Evolutionary conservation across 768 basidiomycete species (phyloP).

Genomic region (Trametes punicea): DNA sequence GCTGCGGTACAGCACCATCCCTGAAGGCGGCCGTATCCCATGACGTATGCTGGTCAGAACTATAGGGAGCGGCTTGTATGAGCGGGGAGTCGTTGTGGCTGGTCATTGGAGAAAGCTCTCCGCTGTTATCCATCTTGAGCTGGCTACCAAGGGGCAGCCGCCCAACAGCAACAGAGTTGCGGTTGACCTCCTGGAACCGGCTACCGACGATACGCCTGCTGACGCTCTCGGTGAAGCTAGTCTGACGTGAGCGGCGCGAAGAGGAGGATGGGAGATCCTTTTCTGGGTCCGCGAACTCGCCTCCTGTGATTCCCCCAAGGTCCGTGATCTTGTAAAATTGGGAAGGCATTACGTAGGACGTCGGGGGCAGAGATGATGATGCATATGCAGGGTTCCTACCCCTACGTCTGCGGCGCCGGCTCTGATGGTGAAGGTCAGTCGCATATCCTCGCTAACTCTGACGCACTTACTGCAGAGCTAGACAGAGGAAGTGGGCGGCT

Average conservation of each 20-base stretch:
- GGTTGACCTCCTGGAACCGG: slow-evolving; percentile 69
- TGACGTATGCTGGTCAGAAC: slow-evolving; percentile 42
- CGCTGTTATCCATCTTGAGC: slow-evolving; percentile 49
- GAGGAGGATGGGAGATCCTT: slow-evolving; percentile 20
- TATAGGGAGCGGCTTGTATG: slow-evolving; percentile 51
- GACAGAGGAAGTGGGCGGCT: slow-evolving; percentile 63
- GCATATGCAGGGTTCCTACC: slow-evolving; percentile 60
- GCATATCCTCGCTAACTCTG: background rate
- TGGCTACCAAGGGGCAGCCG: slow-evolving; percentile 61
- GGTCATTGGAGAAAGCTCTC: slow-evolving; percentile 38
- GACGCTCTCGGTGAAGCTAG: slow-evolving; percentile 56
- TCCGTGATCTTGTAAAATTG: slow-evolving; percentile 73
- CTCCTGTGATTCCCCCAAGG: slow-evolving; percentile 57
- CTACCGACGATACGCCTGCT: slow-evolving; percentile 62
- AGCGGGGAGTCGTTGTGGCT: slow-evolving; percentile 33
- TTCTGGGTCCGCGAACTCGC: slow-evolving; percentile 50
- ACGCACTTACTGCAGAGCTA: slow-evolving; percentile 27
- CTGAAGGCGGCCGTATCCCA: slow-evolving; percentile 30
- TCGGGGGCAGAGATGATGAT: slow-evolving; percentile 67
- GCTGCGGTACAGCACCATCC: slow-evolving; percentile 17
- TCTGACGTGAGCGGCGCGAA: slow-evolving; percentile 21
- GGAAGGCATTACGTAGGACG: slow-evolving; percentile 76
- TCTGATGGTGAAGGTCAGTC: slow-evolving; percentile 19
- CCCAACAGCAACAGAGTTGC: slow-evolving; percentile 53
- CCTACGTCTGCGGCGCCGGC: slow-evolving; percentile 44